phyloP scores from a whole-genome alignment of 148 eudicot genomes.

The Cornus kousa region DNA sequence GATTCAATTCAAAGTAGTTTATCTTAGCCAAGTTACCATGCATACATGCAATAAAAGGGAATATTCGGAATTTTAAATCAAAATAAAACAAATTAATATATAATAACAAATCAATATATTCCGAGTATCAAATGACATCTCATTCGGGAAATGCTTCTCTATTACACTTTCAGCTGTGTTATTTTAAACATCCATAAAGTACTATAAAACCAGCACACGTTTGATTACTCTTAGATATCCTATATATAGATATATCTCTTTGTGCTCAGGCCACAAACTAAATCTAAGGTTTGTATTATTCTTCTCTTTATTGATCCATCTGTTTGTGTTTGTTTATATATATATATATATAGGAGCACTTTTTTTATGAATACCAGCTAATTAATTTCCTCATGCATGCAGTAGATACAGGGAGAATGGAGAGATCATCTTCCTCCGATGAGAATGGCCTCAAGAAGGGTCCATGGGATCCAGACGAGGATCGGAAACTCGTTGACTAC shows the following conservation, averaged over 20 bases:
- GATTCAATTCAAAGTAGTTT: no score
- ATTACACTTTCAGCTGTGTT: constrained; percentile 10
- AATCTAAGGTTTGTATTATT: constrained; percentile 1
- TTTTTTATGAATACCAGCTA: no score
- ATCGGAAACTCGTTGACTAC: constrained; percentile 42
- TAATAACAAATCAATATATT: no score
- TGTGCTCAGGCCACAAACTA: neutral
- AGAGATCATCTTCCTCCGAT: constrained; percentile 48
- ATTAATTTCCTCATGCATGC: neutral
- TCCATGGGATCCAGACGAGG: constrained; percentile 68
- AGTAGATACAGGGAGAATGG: constrained; percentile 28
- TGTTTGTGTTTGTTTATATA: no score
- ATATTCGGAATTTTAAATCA: neutral
- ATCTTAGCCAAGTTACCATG: no score
- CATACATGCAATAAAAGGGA: constrained; percentile 3
- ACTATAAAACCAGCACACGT: constrained; percentile 13
- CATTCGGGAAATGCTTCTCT: constrained; percentile 3
- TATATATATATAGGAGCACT: no score
- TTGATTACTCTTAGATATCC: neutral
- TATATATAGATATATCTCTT: no score
- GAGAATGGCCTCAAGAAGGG: constrained; percentile 54
- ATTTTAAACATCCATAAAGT: constrained; percentile 9
- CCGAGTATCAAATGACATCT: neutral
- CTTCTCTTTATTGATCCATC: neutral
- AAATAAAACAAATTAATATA: neutral